Conservation (phyloP, 345 rosid species). For the Arabis hirsuta region DNA sequence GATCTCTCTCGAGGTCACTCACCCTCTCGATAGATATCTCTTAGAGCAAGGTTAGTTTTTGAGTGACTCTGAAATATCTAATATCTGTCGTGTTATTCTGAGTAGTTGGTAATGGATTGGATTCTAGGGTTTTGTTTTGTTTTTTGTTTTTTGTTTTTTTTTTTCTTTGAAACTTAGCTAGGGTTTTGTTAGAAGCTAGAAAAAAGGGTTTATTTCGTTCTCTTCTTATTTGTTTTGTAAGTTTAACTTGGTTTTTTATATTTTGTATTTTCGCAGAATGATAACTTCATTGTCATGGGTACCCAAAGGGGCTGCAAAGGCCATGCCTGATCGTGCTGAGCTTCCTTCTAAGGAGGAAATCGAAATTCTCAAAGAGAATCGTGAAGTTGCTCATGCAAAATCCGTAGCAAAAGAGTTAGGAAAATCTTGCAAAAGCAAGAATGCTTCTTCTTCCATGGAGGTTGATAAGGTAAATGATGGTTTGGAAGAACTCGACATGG, state of each 20-base stretch:
- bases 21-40: not conserved
- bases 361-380: conserved; percentile 54
- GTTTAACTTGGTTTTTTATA: not conserved
- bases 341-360: conserved; percentile 73
- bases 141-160: too few relatives aligned
- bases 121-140: too few relatives aligned
- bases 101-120: too few relatives aligned
- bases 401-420: conserved; percentile 63
- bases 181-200: too few relatives aligned
- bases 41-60: not conserved
- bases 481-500: conserved; percentile 7
- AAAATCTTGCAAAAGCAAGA: conserved; percentile 46
- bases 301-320: conserved; percentile 68
- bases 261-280: conserved; percentile 45
- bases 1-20: not conserved
- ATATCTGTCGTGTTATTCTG: not conserved
- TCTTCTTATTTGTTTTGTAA: not conserved
- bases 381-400: conserved; percentile 51
- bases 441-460: conserved; percentile 38
- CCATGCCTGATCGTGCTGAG: conserved; percentile 57
- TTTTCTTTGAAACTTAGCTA: too few relatives aligned
- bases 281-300: conserved; percentile 75
- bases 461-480: conserved; percentile 59
- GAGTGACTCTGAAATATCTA: not conserved
- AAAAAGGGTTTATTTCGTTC: not conserved